Conservation (phyloP, 768 basidiomycete genomes). For the Auriscalpium vulgare region DNA sequence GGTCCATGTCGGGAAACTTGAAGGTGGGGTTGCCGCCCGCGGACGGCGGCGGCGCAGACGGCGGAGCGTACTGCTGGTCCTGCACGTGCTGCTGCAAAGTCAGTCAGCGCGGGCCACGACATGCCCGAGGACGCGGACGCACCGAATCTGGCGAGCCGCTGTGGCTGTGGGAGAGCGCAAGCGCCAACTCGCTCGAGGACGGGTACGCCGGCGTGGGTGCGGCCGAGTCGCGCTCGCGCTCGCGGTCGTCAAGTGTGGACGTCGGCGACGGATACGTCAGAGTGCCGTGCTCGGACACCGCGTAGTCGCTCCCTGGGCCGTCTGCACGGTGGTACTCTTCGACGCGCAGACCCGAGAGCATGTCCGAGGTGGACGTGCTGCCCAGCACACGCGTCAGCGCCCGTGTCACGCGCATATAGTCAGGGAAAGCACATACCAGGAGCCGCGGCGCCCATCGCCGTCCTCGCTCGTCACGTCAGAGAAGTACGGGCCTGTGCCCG, state of each 20-base stretch:
- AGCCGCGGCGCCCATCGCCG: slow-evolving; percentile 12
- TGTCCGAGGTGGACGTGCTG: slow-evolving; percentile 11
- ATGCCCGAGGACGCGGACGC: neutral
- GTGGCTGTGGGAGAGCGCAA: neutral
- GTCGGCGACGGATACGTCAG: slow-evolving; percentile 13
- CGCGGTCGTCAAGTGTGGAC: slow-evolving; percentile 2
- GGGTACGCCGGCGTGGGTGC: neutral
- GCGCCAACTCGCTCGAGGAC: neutral
- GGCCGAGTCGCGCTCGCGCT: slow-evolving; percentile 1
- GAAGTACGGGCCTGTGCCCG: slow-evolving; percentile 13
- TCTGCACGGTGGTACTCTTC: slow-evolving; percentile 2
- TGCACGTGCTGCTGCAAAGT: neutral
- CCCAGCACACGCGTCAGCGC: neutral
- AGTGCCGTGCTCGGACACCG: slow-evolving; percentile 10
- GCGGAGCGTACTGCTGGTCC: slow-evolving; percentile 2
- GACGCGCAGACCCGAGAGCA: slow-evolving; percentile 6
- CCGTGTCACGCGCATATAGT: neutral
- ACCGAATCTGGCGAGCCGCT: neutral
- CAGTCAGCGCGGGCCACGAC: neutral
- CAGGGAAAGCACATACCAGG: slow-evolving; percentile 5
- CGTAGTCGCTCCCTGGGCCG: slow-evolving; percentile 5
- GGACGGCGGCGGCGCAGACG: neutral
- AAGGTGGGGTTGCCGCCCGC: neutral
- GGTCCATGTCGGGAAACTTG: slow-evolving; percentile 6
- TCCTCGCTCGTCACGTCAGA: slow-evolving; percentile 11